A percentile compares a stretch with the other conserved stretches of the same genome.
These are phyloP conservation scores for Blastobotrys capitulatus DNA, from an alignment of 1,139 yeast species.

Conservation along the genomic window DNA sequence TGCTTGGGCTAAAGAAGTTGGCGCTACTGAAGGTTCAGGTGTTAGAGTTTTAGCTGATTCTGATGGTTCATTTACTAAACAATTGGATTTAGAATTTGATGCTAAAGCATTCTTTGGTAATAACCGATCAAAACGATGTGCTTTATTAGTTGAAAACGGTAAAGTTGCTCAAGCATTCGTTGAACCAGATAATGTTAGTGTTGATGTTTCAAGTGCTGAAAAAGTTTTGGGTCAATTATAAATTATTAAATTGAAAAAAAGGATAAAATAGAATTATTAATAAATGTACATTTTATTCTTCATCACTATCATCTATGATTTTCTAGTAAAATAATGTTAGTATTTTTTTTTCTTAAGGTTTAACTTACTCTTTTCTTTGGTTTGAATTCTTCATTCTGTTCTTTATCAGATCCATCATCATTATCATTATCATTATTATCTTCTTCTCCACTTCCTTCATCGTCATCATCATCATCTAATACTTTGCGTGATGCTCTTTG, in stretches of 20 bases:
- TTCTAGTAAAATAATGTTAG: not conserved
- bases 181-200: slow-evolving; percentile 77
- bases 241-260: not conserved
- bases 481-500: not conserved
- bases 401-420: slow-evolving; percentile 17
- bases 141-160: slow-evolving; percentile 70
- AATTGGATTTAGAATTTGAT: slow-evolving; percentile 63
- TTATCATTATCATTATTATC: slow-evolving; percentile 10
- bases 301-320: not conserved
- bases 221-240: slow-evolving; percentile 36
- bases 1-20: slow-evolving; percentile 62
- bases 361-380: not conserved
- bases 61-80: slow-evolving; percentile 59
- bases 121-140: slow-evolving; percentile 69
- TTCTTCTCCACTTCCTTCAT: slow-evolving; percentile 5
- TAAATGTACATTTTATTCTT: too few species aligned
- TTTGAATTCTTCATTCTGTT: slow-evolving; percentile 7
- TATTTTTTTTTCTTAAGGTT: not conserved
- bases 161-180: slow-evolving; percentile 57
- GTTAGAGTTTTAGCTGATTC: slow-evolving; percentile 67
- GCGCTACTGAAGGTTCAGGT: slow-evolving; percentile 21
- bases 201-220: slow-evolving; percentile 50
- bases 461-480: slow-evolving; percentile 5
- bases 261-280: too few species aligned
- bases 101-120: slow-evolving; percentile 71